A percentile compares a stretch with the other conserved stretches of the same genome.
These are phyloP conservation scores for Cladosporium phlei DNA, from an alignment of 2,329 filamentous ascomycete genomes.

Conservation along the genomic window DNA sequence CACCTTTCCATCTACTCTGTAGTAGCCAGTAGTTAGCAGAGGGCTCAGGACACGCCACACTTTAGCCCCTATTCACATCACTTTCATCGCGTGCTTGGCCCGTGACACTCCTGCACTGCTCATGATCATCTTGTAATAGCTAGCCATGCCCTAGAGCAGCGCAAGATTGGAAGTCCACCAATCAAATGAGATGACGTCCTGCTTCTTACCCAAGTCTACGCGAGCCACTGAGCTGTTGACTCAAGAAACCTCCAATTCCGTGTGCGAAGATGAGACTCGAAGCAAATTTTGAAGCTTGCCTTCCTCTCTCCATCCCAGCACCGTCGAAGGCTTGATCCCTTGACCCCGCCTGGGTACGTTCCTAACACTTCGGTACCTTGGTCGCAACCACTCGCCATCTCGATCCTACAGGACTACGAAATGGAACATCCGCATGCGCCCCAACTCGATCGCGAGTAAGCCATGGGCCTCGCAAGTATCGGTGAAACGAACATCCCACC, in stretches of 20 bases:
- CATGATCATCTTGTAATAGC: background rate
- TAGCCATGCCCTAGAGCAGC: background rate
- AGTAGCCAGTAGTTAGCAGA: background rate
- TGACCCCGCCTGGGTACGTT: too few relatives aligned
- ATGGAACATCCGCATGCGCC: background rate
- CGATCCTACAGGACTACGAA: background rate
- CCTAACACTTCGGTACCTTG: background rate
- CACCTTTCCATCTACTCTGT: too few relatives aligned
- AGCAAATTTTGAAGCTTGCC: too few relatives aligned
- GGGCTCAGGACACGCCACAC: background rate
- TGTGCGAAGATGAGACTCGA: too few relatives aligned
- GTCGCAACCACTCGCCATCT: background rate
- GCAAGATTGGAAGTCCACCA: background rate
- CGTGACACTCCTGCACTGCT: background rate
- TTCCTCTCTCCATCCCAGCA: too few relatives aligned
- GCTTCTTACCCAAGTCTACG: too few relatives aligned
- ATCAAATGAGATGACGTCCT: background rate
- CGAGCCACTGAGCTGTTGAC: too few relatives aligned
- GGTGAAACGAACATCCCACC: background rate
- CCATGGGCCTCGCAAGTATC: background rate
- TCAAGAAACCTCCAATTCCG: too few relatives aligned
- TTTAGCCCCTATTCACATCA: background rate
- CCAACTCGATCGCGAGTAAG: constrained; percentile 2
- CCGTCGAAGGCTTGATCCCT: too few relatives aligned
- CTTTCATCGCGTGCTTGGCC: background rate